Base-by-base conservation (phyloP, 2,329 filamentous ascomycete genomes). In the Didymella segeticola region DNA sequence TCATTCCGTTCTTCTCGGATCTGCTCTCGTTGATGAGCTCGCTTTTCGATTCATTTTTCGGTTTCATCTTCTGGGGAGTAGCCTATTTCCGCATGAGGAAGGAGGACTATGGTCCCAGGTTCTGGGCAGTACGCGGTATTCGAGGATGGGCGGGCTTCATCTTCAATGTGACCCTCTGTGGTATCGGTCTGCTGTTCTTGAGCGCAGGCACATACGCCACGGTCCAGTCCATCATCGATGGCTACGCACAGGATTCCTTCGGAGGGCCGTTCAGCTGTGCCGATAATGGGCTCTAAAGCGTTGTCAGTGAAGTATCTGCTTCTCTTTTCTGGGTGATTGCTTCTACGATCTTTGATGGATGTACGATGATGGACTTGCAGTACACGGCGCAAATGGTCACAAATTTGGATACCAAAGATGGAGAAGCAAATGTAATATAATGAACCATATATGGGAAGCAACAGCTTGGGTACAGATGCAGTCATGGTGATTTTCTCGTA, bases 41-140 rank as follows among this genome's bases (percentile, higher is more conserved):
- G 4, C 83, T 96, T 1, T 96, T 96, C 70, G 91, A 96, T 76
- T 93, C 89, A 47, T 93, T 92, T 82, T 93, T 93, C 67, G 93
- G 93, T 20, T 97, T 96, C 80, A 96, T 96, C 69, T 97, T 96
- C 80, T 97, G 90, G 90, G 90, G 89, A 11, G 83, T 91, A 1
- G 90, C 89, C 0, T 93, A 91, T 69, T 83, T 92, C 68, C 84
- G 89, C 50, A 90, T 93, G 89, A 82, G 89, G 41, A 78, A 78
- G 17, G 88, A 83, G 1, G 88, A 90, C 58, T 81, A 85, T 29
- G 80, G 82, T 6, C 69, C 81, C 2, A 76, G 79, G 1, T 80
- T 83, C 26, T 80, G 83, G 43, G 82, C 79, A 58, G 77, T 76
- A 1, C 78, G 83, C 27, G 85, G 83, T 41, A 66, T 86, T 27